These are phyloP conservation scores for Ophiocytium majus DNA, from an alignment of 352 stramenopile genomes.

Conservation along the genomic window DNA sequence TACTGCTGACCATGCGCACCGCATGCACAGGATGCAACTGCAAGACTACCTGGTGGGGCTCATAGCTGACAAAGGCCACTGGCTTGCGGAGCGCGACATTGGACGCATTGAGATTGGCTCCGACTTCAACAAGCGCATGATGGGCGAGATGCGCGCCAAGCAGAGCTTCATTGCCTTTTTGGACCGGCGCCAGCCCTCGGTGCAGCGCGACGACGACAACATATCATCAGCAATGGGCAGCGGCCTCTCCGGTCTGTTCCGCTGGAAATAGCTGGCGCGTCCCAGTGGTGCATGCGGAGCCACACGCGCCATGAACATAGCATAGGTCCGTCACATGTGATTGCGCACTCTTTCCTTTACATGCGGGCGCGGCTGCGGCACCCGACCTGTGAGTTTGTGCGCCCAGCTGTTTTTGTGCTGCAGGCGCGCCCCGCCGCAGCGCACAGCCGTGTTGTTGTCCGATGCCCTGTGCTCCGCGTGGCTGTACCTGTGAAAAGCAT, in stretches of 20 bases:
- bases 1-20: no score
- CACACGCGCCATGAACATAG: no score
- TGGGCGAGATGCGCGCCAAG: conserved; percentile 51
- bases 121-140: conserved; percentile 36
- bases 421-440: no score
- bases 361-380: no score
- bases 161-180: conserved; percentile 51
- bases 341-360: no score
- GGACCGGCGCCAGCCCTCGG: conserved; percentile 36
- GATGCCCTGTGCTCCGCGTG: no score
- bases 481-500: no score
- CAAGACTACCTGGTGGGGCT: conserved; percentile 49
- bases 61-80: conserved; percentile 37
- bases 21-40: conserved; percentile 47
- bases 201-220: conserved; percentile 47
- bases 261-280: conserved; percentile 23
- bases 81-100: conserved; percentile 38
- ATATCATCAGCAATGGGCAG: conserved; percentile 40
- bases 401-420: no score
- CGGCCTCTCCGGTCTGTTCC: conserved; percentile 38
- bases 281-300: no score
- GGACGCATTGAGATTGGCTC: conserved; percentile 37
- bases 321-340: no score
- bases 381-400: no score
- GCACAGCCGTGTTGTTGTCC: no score